phyloP scores from a whole-genome alignment of 257 asterid genomes.

The Eucommia ulmoides region DNA sequence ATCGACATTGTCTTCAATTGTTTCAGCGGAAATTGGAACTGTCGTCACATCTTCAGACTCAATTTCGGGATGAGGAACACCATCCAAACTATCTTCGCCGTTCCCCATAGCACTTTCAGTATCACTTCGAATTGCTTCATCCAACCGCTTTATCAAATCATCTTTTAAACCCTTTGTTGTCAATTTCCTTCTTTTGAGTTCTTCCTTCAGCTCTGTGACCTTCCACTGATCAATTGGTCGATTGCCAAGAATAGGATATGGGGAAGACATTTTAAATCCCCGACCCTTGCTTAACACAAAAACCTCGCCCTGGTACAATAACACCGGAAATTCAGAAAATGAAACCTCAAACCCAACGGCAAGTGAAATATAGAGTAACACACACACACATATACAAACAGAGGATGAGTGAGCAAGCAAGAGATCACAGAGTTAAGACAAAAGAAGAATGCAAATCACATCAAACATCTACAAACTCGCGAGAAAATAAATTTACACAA shows the following conservation, averaged over 20 bases:
- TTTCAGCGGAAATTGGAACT: conserved; percentile 6
- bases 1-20: conserved; percentile 5
- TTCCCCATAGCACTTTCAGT: conserved; percentile 16
- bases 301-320: conserved; percentile 21
- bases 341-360: no score
- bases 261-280: conserved; percentile 55
- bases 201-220: conserved; percentile 90
- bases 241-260: conserved; percentile 46
- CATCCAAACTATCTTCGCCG: conserved; percentile 14
- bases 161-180: conserved; percentile 71
- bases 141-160: conserved; percentile 64
- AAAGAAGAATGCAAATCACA: no score
- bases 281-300: conserved; percentile 9
- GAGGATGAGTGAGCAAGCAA: no score
- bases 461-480: no score
- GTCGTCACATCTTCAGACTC: conserved; percentile 21
- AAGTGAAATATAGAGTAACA: no score
- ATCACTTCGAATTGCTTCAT: conserved; percentile 60
- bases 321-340: no score
- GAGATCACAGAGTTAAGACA: no score
- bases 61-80: conserved; percentile 14
- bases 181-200: conserved; percentile 68
- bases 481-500: no score
- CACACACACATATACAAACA: no score
- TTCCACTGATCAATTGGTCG: conserved; percentile 81